Evolutionary conservation across 2,329 filamentous ascomycete species (phyloP), one percentile per base, ranked within the genome.

Genomic region (Fusarium nisikadoi): DNA sequence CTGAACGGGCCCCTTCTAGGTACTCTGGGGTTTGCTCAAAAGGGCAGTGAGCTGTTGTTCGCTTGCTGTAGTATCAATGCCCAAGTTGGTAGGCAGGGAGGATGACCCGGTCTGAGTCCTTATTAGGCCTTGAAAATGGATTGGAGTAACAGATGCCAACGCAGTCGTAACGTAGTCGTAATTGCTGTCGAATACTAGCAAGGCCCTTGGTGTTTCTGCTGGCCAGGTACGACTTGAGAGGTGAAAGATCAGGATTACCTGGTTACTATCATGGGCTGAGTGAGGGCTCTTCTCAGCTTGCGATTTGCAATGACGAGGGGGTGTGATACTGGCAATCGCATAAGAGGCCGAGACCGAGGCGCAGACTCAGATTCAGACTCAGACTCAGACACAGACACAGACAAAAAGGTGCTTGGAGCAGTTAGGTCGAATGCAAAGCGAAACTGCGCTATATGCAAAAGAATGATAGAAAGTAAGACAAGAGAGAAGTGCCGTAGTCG

Each of bases 41-140:
- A 59, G 42, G 61, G 70, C 23, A 73, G 62, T 73, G 70, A 71
- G 66, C 61, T 64, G 59, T 62, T 50, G 63, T 46, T 66, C 38
- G 57, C 41, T 47, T 35, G 62, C 23, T 27, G 64, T 70, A 58
- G 47, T 47, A 68, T 54, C 55, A 68, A 61, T 68, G 63, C 63
- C 63, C 33, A 68, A 68, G 64, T 53, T 53, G 49, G 49, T 62
- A 39, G 54, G 36, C 36, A 67, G 54, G 54, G 63, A 68, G 47
- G 46, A 66, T 61, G 63, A 42, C 43, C 45, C 47, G 36, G 46
- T 41, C 41, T 47, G 43, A 62, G 36, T 49, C 19, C 45, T 49
- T 55, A 61, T 38, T 52, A 46, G 64, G 42, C 36, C 41, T 47
- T 57, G 65, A 52, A 64, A 56, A 64, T 63, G 43, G 27, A 52